Evolutionary conservation across 768 basidiomycete genomes (phyloP).

Genomic region (Hortiboletus flavorubellus): DNA sequence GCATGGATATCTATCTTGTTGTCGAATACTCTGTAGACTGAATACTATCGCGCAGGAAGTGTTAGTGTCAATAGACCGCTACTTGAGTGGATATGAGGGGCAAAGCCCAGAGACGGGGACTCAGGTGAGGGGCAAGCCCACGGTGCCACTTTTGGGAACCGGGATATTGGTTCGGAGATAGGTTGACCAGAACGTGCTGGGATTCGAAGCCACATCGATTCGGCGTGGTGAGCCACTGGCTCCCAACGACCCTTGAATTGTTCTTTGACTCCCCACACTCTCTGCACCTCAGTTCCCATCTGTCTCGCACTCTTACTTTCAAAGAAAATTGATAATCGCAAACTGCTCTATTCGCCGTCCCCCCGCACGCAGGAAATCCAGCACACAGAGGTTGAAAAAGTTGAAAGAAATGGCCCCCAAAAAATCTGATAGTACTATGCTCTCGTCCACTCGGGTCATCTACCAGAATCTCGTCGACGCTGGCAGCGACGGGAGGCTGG

Average conservation of each 20-base stretch:
- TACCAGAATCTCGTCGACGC: constrained; percentile 28
- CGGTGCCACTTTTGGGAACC: background rate
- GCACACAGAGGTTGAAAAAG: no score
- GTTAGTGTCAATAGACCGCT: background rate
- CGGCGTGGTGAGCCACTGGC: background rate
- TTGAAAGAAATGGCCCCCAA: background rate
- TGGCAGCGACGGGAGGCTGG: constrained; percentile 24
- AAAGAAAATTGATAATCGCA: no score
- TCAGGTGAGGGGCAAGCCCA: background rate
- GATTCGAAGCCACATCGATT: background rate
- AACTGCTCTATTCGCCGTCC: no score
- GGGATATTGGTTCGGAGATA: background rate
- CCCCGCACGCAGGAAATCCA: background rate
- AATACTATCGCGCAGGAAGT: background rate
- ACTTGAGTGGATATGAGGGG: no score
- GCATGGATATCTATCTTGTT: background rate
- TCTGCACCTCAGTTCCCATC: background rate
- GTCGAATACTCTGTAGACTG: background rate
- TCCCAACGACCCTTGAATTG: background rate
- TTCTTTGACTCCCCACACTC: constrained; percentile 5
- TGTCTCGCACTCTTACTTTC: constrained; percentile 1
- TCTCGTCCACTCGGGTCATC: constrained; percentile 15
- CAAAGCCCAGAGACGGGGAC: background rate
- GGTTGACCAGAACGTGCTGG: background rate
- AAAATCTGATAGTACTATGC: background rate